phyloP scores from a whole-genome alignment of 116 monocot genomes.

The Iris pallida region DNA sequence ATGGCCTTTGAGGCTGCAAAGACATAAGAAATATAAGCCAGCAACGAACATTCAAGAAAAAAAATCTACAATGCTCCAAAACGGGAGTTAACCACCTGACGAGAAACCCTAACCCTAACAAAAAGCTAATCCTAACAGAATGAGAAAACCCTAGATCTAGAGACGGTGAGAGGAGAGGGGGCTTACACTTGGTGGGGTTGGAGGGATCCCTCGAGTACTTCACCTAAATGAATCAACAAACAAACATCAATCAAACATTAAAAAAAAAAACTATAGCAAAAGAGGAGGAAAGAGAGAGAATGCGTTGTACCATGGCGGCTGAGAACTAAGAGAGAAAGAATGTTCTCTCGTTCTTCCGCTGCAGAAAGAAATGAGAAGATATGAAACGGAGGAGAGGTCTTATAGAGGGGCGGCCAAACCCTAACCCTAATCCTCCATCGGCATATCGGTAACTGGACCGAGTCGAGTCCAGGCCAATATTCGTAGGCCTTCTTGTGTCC shows the following conservation, averaged over 20 bases:
- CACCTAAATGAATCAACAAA: constrained; percentile 14
- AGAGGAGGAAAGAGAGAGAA: neutral
- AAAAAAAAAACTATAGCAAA: neutral
- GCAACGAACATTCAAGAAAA: neutral
- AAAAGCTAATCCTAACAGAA: no score
- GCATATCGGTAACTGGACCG: no score
- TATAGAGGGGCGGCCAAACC: neutral
- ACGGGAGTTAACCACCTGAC: no score
- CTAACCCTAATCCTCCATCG: neutral
- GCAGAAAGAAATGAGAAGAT: no score
- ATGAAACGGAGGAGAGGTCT: no score
- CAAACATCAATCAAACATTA: neutral
- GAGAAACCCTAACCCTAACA: no score
- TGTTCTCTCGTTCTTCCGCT: no score
- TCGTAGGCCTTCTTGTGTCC: no score
- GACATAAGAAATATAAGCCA: neutral
- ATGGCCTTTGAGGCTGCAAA: constrained; percentile 36
- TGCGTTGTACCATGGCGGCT: neutral
- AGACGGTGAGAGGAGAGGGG: neutral
- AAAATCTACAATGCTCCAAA: neutral
- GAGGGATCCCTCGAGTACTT: constrained; percentile 36
- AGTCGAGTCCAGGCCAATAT: no score
- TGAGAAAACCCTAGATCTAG: no score
- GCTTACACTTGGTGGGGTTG: constrained; percentile 40
- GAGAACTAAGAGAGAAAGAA: neutral